Percentiles rank a stretch among this genome's conserved stretches.
phyloP scores from a whole-genome alignment of 2,329 filamentous ascomycete species.

The Aureobasidium sp. region DNA sequence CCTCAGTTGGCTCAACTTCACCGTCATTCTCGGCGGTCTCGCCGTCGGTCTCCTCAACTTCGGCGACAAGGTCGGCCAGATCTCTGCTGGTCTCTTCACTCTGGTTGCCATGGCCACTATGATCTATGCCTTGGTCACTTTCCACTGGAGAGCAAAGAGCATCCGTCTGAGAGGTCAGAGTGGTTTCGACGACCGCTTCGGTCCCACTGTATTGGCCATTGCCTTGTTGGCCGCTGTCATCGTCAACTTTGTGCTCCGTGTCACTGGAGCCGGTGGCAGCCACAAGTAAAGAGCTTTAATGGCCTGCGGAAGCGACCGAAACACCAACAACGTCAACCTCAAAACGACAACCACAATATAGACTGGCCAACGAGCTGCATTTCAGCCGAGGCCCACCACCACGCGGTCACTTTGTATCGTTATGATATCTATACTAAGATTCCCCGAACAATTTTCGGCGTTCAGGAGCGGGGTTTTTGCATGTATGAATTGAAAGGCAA shows the following conservation, averaged over 20 bases:
- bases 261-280: slow-evolving; percentile 34
- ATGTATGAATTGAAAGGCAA: background rate
- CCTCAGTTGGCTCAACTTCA: slow-evolving; percentile 99
- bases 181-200: slow-evolving; percentile 93
- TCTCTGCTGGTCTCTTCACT: slow-evolving; percentile 89
- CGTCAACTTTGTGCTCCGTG: slow-evolving; percentile 87
- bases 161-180: slow-evolving; percentile 87
- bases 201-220: slow-evolving; percentile 82
- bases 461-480: background rate
- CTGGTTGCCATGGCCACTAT: slow-evolving; percentile 90
- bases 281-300: slow-evolving; percentile 17
- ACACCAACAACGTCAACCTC: background rate
- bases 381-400: background rate
- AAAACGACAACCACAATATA: background rate
- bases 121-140: slow-evolving; percentile 89
- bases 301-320: background rate
- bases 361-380: background rate
- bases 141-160: slow-evolving; percentile 93
- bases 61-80: slow-evolving; percentile 87
- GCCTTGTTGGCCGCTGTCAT: slow-evolving; percentile 83
- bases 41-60: slow-evolving; percentile 98
- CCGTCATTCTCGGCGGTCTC: slow-evolving; percentile 92
- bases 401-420: background rate
- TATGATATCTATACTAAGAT: slow-evolving; percentile 4
- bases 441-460: slow-evolving; percentile 2